phyloP scores from a whole-genome alignment of 2,329 filamentous ascomycete species.

The Pseudogymnoascus verrucosus region DNA sequence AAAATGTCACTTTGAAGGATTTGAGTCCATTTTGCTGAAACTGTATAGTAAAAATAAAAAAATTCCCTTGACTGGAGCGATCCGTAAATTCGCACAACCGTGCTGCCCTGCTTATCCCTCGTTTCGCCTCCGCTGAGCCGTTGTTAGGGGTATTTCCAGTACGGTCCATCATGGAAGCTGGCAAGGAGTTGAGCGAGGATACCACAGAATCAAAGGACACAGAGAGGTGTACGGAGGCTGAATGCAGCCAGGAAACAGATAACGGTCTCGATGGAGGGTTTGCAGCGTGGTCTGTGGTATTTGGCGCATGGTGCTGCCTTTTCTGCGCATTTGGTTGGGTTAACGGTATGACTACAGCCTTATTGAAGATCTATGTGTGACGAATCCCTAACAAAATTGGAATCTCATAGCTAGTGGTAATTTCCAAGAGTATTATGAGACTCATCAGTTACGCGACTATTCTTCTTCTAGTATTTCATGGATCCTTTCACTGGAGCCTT shows the following conservation, averaged over 20 bases:
- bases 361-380: neutral
- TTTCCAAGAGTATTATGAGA: slow-evolving; percentile 51
- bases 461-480: slow-evolving; percentile 48
- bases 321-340: slow-evolving; percentile 45
- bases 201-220: neutral
- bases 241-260: neutral
- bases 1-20: neutral
- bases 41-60: neutral
- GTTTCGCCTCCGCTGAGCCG: neutral
- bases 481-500: slow-evolving; percentile 48
- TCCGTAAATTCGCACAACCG: neutral
- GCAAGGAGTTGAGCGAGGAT: neutral
- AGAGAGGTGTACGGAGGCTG: neutral
- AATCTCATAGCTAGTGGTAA: neutral
- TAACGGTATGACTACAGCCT: slow-evolving; percentile 29
- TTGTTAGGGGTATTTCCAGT: neutral
- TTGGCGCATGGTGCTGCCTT: slow-evolving; percentile 37
- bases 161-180: neutral
- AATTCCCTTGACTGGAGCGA: neutral
- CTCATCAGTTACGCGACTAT: slow-evolving; percentile 37
- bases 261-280: slow-evolving; percentile 46
- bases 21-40: neutral
- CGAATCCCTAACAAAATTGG: neutral
- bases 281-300: slow-evolving; percentile 50
- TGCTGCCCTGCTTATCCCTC: neutral